phyloP scores from a whole-genome alignment of 805 yeast species.

The Phaffomyces opuntiae region DNA sequence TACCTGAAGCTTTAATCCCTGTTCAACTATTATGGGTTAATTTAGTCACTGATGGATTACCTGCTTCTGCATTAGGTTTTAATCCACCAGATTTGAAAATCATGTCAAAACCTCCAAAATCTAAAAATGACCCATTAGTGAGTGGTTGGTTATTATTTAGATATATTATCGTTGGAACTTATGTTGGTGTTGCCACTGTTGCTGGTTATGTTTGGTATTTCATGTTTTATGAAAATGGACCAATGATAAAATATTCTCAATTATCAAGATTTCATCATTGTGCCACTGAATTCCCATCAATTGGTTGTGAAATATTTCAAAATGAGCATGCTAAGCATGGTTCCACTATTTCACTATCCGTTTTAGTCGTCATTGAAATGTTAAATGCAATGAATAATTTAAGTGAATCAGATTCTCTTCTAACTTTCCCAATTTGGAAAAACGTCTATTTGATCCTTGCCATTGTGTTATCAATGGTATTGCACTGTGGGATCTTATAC shows the following conservation, averaged over 20 bases:
- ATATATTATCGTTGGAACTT: conserved; percentile 32
- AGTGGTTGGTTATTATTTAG: conserved; percentile 31
- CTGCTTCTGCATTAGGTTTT: conserved; percentile 52
- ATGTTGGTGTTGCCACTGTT: conserved; percentile 35
- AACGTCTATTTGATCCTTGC: conserved; percentile 32
- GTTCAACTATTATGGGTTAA: conserved; percentile 53
- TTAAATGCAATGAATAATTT: conserved; percentile 34
- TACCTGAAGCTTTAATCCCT: conserved; percentile 48
- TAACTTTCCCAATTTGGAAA: conserved; percentile 32
- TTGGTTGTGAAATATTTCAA: conserved; percentile 29
- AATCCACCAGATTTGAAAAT: conserved; percentile 34
- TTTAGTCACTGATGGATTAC: conserved; percentile 51
- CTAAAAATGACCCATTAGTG: conserved; percentile 31
- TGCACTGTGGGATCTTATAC: conserved; percentile 29
- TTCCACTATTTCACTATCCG: conserved; percentile 33
- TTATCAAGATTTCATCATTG: conserved; percentile 32
- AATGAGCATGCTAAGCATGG: conserved; percentile 23
- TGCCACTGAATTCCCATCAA: conserved; percentile 22
- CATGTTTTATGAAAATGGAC: conserved; percentile 27
- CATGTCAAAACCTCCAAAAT: conserved; percentile 32
- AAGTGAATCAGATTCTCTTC: conserved; percentile 30
- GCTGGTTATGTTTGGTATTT: conserved; percentile 37
- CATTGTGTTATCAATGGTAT: conserved; percentile 26
- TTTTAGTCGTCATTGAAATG: conserved; percentile 35
- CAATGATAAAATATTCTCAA: conserved; percentile 28